These are phyloP conservation scores for Proliferodiscus dingleyae DNA, from an alignment of 2,329 filamentous ascomycete species.

Conservation along the genomic window DNA sequence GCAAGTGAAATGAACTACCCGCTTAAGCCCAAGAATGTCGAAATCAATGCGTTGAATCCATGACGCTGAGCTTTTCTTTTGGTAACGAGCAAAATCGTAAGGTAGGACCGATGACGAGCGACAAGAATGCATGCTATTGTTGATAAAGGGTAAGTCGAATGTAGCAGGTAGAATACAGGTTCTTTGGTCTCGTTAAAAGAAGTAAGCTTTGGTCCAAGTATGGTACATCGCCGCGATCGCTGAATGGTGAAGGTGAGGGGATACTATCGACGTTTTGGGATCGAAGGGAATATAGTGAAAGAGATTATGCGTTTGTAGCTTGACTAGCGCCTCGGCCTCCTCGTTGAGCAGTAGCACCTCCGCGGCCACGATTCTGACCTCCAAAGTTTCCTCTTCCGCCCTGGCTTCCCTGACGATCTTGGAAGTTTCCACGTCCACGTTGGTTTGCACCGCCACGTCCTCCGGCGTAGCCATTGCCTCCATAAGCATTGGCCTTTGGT, in stretches of 20 bases:
- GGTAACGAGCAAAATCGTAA: slow-evolving; percentile 7
- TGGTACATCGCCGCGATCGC: slow-evolving; percentile 19
- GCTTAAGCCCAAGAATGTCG: not conserved
- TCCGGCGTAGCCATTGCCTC: slow-evolving; percentile 61
- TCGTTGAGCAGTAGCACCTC: slow-evolving; percentile 55
- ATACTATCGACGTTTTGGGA: slow-evolving; percentile 12
- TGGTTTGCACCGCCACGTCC: slow-evolving; percentile 56
- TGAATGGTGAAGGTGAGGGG: slow-evolving; percentile 3
- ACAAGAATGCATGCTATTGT: slow-evolving; percentile 10
- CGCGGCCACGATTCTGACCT: slow-evolving; percentile 55
- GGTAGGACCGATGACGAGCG: slow-evolving; percentile 8
- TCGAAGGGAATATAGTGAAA: not conserved
- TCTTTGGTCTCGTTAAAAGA: slow-evolving; percentile 13
- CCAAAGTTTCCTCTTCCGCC: slow-evolving; percentile 31
- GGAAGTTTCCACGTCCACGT: slow-evolving; percentile 63
- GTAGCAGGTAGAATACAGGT: slow-evolving; percentile 19
- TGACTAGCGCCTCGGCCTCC: slow-evolving; percentile 51
- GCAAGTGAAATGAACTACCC: slow-evolving; percentile 5
- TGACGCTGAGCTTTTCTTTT: slow-evolving; percentile 13
- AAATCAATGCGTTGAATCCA: slow-evolving; percentile 7
- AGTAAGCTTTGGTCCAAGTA: slow-evolving; percentile 15
- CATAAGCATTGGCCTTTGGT: slow-evolving; percentile 65
- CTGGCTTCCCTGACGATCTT: slow-evolving; percentile 43
- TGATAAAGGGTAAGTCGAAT: slow-evolving; percentile 5
- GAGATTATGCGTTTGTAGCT: slow-evolving; percentile 19